Evolutionary conservation across 148 eudicot genomes (phyloP), one percentile per base, ranked within the genome.

Genomic region (Spergularia marina): DNA sequence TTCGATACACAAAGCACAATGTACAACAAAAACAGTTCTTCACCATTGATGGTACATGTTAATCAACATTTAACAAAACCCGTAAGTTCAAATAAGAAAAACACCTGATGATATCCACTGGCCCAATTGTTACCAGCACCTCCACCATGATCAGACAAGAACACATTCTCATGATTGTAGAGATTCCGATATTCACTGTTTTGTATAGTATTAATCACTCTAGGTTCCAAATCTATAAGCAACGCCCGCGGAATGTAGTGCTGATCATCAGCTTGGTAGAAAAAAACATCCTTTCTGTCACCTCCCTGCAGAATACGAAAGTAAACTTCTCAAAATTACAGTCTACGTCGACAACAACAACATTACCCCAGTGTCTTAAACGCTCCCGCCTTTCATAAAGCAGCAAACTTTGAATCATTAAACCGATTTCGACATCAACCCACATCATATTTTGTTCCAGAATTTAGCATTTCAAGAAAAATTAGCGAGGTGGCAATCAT

Each of bases 91-190:
- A 63, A 55, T 49, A 57, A 1, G 21, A 72, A 68, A 69, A 75
- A 61, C 16, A 93, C 98, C 98, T 93, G 96, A 77, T 91, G 91
- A 83, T 93, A 93, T 79, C 98, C 98, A 77, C 89, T 93, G 73
- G 98, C 98, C 98, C 98, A 93, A 76, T 85, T 96, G 76, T 96
- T 96, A 53, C 99, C 99, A 79, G 99, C 99, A 82, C 99, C 99
- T 25, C 99, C 99, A 78, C 99, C 99, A 79, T 96, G 91, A 61
- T 91, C 91, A 15, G 98, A 71, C 53, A 91, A 77, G 81, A 92
- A 96, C 54, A 96, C 54, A 72, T 92, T 96, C 75, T 96, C 99
- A 53, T 89, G 98, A 82, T 96, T 92, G 86, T 91, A 96, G 54
- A 96, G 98, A 79, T 96, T 91, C 67, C 94, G 82, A 72, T 96